Base-by-base conservation (phyloP, 768 basidiomycete genomes). In the Naganishia vaughanmartiniae region DNA sequence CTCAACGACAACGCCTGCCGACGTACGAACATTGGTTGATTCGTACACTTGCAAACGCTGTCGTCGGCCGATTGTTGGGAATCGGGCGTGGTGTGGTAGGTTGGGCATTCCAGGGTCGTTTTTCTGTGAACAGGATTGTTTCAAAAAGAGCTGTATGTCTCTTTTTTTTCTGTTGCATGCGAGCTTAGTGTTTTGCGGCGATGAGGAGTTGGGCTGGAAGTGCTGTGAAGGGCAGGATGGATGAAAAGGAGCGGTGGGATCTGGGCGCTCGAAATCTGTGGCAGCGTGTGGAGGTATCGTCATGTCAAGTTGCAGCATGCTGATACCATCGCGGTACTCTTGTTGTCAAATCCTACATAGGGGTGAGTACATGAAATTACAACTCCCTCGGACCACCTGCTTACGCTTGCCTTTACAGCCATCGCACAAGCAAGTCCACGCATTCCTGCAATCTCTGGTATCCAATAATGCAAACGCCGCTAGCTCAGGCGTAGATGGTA, bases 41-140 rank as follows among this genome's bases (percentile, higher is more conserved):
- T 19, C 21, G 31, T 17, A 68, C 51, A n/a, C 54, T 42, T 42
- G 26, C 70, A 17, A 2, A 21, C 7, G 1, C 19, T 51, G 24
- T 17, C 46, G 65, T 70, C 66, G 17, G 6, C 21, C 72, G 33
- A 55, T 73, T 65, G 21, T 73, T 65, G 21, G 53, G 33, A 71
- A 55, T 39, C 56, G 65, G 31, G 53, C 55, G 15, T 63, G 48
- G 39, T 45, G 28, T 1, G n/a, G 55, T 46, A 83, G 82, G 66
- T 73, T 82, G n/a, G 82, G 81, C 21, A 82, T 83, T 58, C 74
- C 74, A 7, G 82, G 80, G n/a, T 79, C 78, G 36, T 82, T 80
- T 75, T 98, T 94, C 83, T 97, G 95, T 74, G 88, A 89, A 30
- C 95, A 98, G 81, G 92, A 91, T 63, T 98, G 95, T 83, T 97